Base-by-base conservation (phyloP, 257 asterid genomes). In the Solanum paucissectum region DNA sequence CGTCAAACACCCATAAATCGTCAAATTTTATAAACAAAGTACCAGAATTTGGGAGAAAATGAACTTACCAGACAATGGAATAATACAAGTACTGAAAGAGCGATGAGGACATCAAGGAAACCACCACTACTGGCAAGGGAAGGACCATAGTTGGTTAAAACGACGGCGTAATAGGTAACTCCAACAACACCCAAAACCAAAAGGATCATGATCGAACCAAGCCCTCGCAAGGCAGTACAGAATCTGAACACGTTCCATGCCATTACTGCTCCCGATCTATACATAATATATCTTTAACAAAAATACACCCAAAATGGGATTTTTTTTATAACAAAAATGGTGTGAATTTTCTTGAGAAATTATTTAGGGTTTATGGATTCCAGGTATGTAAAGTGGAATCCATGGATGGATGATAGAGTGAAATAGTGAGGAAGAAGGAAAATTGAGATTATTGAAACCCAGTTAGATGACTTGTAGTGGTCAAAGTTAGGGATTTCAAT, bases 241-340 rank as follows among this genome's bases (percentile, higher is more conserved):
- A 97, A 97, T 88, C 92, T 95, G 96, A 97, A 97, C 25, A 97
- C 98, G 85, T 97, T 97, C 99, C 99, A 97, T 69, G 99, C 99
- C 99, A 97, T 97, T 88, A 90, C 94, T 5, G 93, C 95, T 73
- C 99, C 99, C 93, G 99, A 96, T 97, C 99, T 97, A 93, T 94
- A 86, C 99, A 97, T 96, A 93, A 87, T 33, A 29, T 25, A 6
- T 46, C 25, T 74, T 58, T 36, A 18, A n/a, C 23, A 55, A 76
- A 86, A n/a, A 62, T 9, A 62, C 71, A 62, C 71, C 71, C 71
- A 87, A 83, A 46, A 69, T 12, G 29, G 36, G 12, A 5, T 27
- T 46, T 25, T 25, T 7, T 13, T 2, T 20, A 36, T 34, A 36
- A 73, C 82, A 18, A 37, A 23, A 38, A 37, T 75, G 55, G 6